Evolutionary conservation across 345 rosid species (phyloP), one percentile per base, ranked within the genome.

Genomic region (Brassica carinata): DNA sequence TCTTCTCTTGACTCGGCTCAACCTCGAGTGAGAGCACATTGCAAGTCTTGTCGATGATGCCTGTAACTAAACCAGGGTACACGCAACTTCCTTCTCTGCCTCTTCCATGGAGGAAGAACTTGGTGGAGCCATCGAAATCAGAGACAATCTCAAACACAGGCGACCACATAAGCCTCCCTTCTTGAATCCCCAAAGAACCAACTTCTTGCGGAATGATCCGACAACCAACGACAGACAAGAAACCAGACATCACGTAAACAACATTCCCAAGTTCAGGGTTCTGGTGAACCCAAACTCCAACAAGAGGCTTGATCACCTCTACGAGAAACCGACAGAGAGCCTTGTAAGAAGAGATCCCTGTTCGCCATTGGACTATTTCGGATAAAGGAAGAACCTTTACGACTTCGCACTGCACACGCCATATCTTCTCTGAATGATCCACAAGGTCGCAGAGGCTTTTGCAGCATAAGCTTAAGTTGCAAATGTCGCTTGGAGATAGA

Each of bases 191-290:
- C 18, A 86, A 70, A 7, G 98, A 92, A 43, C 96, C 92, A 58
- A 92, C 87, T 78, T 92, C 89, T 78, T 92, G 96, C 0, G 97
- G 96, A 65, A 90, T 84, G 58, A 92, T 84, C 84, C 72, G 87
- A 65, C 94, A 90, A n/a, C 94, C 97, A 67, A 90, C 90, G 51
- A 89, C 86, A 11, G 94, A 92, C 26, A 92, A 86, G 78, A 88
- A 89, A 74, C 98, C 97, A 33, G 93, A 91, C 92, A 92, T 89
- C 9, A 87, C 93, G 81, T 94, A 88, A 26, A 92, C 96, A 33
- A 92, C 93, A 85, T 92, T 94, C 45, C 97, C 97, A 64, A 94
- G 93, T 83, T 94, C 97, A 36, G 97, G 97, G 62, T 92, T 86
- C 77, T 92, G 91, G 67, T 92, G 93, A 87, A 92, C 97, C 96